Percentiles rank a stretch among this genome's conserved stretches.
Conservation (phyloP, 306 rosid genomes). For the Citrullus colocynthis region DNA sequence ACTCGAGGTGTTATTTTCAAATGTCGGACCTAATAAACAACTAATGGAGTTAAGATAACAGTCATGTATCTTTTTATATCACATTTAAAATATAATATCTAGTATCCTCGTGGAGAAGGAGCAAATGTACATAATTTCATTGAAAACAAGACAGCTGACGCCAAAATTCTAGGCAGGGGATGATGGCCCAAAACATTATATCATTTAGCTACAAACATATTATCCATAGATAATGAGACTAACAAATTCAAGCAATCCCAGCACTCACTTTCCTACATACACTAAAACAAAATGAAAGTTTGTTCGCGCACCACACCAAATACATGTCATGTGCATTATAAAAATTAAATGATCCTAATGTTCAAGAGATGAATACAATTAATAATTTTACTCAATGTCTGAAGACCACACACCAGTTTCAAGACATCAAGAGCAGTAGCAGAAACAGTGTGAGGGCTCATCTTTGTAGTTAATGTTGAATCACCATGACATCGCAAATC, state of each 20-base stretch:
- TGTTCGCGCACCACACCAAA: not conserved
- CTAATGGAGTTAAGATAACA: not conserved
- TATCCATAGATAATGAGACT: not conserved
- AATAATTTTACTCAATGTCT: not conserved
- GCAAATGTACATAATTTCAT: not conserved
- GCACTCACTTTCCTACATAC: not conserved
- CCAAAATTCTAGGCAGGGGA: not conserved
- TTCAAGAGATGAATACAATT: not conserved
- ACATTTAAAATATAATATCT: not conserved
- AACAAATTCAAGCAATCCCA: not conserved
- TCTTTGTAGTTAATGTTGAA: conserved; percentile 55
- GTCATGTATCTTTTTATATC: not conserved
- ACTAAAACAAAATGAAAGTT: not conserved
- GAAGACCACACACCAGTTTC: conserved; percentile 47
- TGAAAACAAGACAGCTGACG: not conserved
- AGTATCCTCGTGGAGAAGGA: not conserved
- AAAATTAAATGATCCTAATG: not conserved
- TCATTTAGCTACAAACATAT: not conserved
- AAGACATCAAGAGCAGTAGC: conserved; percentile 85
- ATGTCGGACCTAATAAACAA: conserved; percentile 45
- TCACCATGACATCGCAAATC: conserved; percentile 92
- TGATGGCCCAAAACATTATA: not conserved
- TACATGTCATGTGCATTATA: not conserved
- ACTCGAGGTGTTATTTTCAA: conserved; percentile 79
- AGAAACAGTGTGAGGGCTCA: conserved; percentile 64